A percentile compares a stretch with the other conserved stretches of the same genome.
Conservation (phyloP, 805 yeast genomes). For the Yamadazyma laniorum region DNA sequence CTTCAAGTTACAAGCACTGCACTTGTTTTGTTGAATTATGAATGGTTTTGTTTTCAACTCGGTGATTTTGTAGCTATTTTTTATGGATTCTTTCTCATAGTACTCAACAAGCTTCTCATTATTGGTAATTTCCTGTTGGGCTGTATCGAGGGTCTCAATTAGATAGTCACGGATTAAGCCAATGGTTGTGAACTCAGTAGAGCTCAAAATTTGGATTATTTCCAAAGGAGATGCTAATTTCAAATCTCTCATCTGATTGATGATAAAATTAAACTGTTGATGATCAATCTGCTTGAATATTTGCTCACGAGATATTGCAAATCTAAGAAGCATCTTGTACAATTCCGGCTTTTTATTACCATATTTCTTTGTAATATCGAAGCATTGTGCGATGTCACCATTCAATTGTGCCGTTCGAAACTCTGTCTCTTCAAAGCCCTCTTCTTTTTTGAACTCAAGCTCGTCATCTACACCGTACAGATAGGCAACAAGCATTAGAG, state of each 20-base stretch:
- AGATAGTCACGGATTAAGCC: slow-evolving; percentile 73
- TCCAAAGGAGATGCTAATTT: slow-evolving; percentile 72
- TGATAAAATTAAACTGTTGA: slow-evolving; percentile 44
- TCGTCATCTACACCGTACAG: slow-evolving; percentile 57
- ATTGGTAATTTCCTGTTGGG: slow-evolving; percentile 63
- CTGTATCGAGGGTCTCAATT: slow-evolving; percentile 55
- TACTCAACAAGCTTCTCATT: slow-evolving; percentile 64
- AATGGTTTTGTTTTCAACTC: slow-evolving; percentile 46
- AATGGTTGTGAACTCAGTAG: slow-evolving; percentile 53
- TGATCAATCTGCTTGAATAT: slow-evolving; percentile 53
- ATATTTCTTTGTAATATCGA: slow-evolving; percentile 54
- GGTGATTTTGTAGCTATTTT: slow-evolving; percentile 52
- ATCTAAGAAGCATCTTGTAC: slow-evolving; percentile 61
- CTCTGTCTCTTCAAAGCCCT: slow-evolving; percentile 55
- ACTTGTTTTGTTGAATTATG: slow-evolving; percentile 59
- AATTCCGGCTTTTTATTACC: slow-evolving; percentile 65
- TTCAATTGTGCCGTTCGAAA: slow-evolving; percentile 65
- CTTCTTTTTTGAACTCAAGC: slow-evolving; percentile 34
- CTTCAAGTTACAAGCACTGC: slow-evolving; percentile 61
- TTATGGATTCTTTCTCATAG: slow-evolving; percentile 63
- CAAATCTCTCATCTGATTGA: slow-evolving; percentile 51
- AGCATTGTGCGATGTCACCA: slow-evolving; percentile 56
- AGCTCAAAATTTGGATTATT: slow-evolving; percentile 64
- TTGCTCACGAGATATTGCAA: slow-evolving; percentile 55
- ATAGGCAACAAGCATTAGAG: slow-evolving; percentile 56